A percentile compares a stretch with the other conserved stretches of the same genome.
phyloP scores from a whole-genome alignment of 345 rosid genomes.

The Brassica napus region DNA sequence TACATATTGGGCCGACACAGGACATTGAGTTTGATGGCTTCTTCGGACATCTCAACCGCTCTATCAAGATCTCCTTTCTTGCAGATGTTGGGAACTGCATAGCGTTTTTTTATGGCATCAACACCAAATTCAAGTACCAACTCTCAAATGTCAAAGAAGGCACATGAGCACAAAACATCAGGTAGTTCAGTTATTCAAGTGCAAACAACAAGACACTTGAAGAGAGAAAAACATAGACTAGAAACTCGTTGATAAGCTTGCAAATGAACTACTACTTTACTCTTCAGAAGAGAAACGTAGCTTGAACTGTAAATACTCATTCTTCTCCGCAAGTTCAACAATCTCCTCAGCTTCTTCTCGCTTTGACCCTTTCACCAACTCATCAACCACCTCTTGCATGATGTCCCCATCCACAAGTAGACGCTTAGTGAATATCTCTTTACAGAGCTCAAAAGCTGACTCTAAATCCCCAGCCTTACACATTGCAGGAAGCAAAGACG shows the following conservation, averaged over 20 bases:
- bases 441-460: slow-evolving; percentile 52
- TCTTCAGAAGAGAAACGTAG: slow-evolving; percentile 26
- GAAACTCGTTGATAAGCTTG: not conserved
- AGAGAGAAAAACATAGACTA: not conserved
- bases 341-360: slow-evolving; percentile 56
- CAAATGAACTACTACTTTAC: not conserved
- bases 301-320: slow-evolving; percentile 38
- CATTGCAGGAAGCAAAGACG: slow-evolving; percentile 46
- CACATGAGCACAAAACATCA: not conserved
- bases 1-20: slow-evolving; percentile 41
- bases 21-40: slow-evolving; percentile 35
- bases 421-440: slow-evolving; percentile 38
- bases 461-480: slow-evolving; percentile 57
- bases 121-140: not conserved
- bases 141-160: not conserved
- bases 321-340: slow-evolving; percentile 47
- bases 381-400: slow-evolving; percentile 56
- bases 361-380: slow-evolving; percentile 52
- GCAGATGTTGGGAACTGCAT: slow-evolving; percentile 19
- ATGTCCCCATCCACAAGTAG: slow-evolving; percentile 29
- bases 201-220: not conserved
- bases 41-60: slow-evolving; percentile 53
- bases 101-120: not conserved
- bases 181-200: not conserved
- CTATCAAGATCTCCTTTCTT: slow-evolving; percentile 55